Evolutionary conservation across 148 eudicot genomes (phyloP), one percentile per base, ranked within the genome.

Genomic region (Fallopia convolvulus): DNA sequence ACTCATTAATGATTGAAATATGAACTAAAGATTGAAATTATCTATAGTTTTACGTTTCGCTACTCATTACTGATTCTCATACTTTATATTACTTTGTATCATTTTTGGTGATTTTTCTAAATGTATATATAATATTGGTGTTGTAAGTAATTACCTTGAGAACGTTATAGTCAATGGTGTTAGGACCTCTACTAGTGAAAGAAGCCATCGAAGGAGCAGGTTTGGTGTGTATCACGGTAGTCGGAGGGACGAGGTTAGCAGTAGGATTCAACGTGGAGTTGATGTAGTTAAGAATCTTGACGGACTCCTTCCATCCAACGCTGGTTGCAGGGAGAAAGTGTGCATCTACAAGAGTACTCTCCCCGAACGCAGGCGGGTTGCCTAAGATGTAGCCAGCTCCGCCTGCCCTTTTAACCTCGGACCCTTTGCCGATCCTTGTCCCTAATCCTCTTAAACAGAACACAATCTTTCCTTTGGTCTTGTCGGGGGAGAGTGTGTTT

Each of bases 271-370:
- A 68, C 0, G 95, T 80, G 0, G 92, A 86, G 36, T 87, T 84
- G 75, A 94, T 89, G 76, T 94, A 92, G 1, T 83, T 32, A 40
- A 89, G 84, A 75, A 92, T 86, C 68, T 84, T 46, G 14, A 66
- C 40, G 0, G 86, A 81, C 23, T 84, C 47, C 2, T 17, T 52
- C 6, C 80, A 89, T 12, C 81, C 81, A 49, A 94, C 92, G 12
- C 88, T 89, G 0, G 95, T 90, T 17, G 93, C 96, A 0, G 98
- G 97, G 81, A 94, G 92, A 77, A 90, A 63, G 78, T 90, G 93
- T 47, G 96, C 74, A 81, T 94, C 98, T 0, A 80, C 77, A 0
- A 48, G 66, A 14, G 84, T 21, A 21, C 86, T 88, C 39, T 82
- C 83, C 12, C 93, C 96, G 2, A 70, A 61, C 2, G 79, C 77